Conservation (phyloP, 2,329 filamentous ascomycete genomes). For the Zalaria obscura region DNA sequence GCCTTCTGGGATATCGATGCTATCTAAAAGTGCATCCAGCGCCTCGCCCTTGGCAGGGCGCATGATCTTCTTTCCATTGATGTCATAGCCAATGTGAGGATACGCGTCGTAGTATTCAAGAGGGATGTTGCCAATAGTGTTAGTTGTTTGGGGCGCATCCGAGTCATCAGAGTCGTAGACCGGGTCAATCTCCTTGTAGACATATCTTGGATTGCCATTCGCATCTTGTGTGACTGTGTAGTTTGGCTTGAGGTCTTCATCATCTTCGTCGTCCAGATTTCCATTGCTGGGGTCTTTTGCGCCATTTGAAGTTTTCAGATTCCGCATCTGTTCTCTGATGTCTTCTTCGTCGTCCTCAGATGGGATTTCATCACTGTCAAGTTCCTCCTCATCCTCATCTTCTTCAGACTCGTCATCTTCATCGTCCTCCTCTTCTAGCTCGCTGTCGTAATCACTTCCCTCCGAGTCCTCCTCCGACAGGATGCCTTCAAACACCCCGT, state of each 20-base stretch:
- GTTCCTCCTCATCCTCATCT: constrained; percentile 19
- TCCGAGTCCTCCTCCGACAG: constrained; percentile 6
- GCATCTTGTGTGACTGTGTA: constrained; percentile 61
- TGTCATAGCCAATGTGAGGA: constrained; percentile 96
- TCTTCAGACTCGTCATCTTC: constrained; percentile 16
- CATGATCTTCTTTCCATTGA: constrained; percentile 97
- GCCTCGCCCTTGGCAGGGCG: constrained; percentile 88
- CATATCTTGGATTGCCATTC: constrained; percentile 78
- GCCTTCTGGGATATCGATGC: constrained; percentile 90
- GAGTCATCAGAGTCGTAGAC: constrained; percentile 94
- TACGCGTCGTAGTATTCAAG: constrained; percentile 94
- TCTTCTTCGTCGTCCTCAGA: constrained; percentile 25
- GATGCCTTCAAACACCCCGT: constrained; percentile 6
- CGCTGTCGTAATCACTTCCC: constrained; percentile 14
- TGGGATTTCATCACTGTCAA: constrained; percentile 25
- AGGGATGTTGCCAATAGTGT: constrained; percentile 93
- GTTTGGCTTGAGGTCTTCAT: constrained; percentile 27
- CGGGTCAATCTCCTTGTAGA: constrained; percentile 87
- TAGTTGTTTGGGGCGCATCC: constrained; percentile 62
- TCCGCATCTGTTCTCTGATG: constrained; percentile 29
- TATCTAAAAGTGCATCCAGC: constrained; percentile 83
- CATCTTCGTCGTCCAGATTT: constrained; percentile 5
- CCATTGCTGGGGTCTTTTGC: not conserved
- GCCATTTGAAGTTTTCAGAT: constrained; percentile 21
- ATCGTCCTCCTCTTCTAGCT: constrained; percentile 18